Evolutionary conservation across 805 yeast species (phyloP).

Genomic region (Tetrapisispora nanseiensis): DNA sequence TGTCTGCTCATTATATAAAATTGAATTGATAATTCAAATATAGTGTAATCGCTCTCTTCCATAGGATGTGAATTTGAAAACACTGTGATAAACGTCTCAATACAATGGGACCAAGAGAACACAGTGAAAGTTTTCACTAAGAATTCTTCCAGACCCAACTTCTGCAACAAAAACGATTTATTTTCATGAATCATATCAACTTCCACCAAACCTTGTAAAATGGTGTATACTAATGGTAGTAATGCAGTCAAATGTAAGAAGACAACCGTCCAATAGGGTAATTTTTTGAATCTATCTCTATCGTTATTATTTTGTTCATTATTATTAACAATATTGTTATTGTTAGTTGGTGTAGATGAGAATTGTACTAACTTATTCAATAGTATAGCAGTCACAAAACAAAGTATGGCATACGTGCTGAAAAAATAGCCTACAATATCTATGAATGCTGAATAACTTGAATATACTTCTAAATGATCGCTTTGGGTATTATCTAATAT

Average conservation of each 20-base stretch:
- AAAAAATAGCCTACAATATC: constrained; percentile 34
- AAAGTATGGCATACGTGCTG: constrained; percentile 41
- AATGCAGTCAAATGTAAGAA: constrained; percentile 25
- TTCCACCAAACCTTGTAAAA: constrained; percentile 35
- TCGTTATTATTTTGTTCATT: not conserved
- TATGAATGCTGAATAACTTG: constrained; percentile 3
- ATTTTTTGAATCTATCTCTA: not conserved
- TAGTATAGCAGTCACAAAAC: constrained; percentile 49
- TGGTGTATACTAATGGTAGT: constrained; percentile 32
- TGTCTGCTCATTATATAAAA: constrained; percentile 13
- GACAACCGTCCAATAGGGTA: constrained; percentile 25
- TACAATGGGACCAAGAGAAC: constrained; percentile 35
- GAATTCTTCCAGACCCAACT: not conserved
- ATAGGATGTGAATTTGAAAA: constrained; percentile 30
- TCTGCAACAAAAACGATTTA: not conserved
- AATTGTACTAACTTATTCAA: constrained; percentile 50
- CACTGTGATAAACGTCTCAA: constrained; percentile 45
- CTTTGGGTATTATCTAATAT: constrained; percentile 3
- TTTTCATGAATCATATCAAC: not conserved
- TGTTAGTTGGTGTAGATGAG: constrained; percentile 39
- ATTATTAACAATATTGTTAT: not conserved
- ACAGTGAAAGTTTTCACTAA: constrained; percentile 5
- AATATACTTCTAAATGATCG: not conserved
- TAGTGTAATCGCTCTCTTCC: constrained; percentile 22
- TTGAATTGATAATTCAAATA: constrained; percentile 23